Base-by-base conservation (phyloP, 805 yeast species). In the Zygoascus flipseniorum region DNA sequence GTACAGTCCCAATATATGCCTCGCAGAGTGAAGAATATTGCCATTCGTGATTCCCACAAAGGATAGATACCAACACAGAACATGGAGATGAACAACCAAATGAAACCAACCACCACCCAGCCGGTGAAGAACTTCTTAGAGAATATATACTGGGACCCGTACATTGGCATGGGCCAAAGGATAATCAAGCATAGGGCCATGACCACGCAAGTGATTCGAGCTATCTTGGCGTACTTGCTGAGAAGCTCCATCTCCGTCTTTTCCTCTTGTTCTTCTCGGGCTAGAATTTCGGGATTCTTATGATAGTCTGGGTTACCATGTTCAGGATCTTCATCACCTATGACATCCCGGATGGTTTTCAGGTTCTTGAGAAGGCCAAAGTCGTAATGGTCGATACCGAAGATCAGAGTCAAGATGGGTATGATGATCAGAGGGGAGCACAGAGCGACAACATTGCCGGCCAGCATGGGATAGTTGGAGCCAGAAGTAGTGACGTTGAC, bases 111-210 rank as follows among this genome's bases (percentile, higher is more conserved):
- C 39, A 76, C 80, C 48, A 89, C 78, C 96, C 96, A 89, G 46
- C 96, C 96, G 6, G 93, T 86, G 69, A 89, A 89, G 71, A 87
- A 87, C 53, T 67, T 69, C 67, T 79, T 82, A 51, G 87, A 80
- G 69, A 89, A 89, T 43, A 89, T 74, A 64, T 89, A 89, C 2
- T 78, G 76, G 4, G 84, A 65, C 32, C 96, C 97, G 67, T 84
- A 89, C 93, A 89, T 84, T 59, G 97, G 96, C 89, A 89, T 86
- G 62, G 97, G 97, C 93, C 95, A 88, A 31, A 89, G 63, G 37
- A 89, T 76, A 32, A 89, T 70, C 49, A 89, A 71, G 47, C 83
- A 74, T 8, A 87, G 60, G 5, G 88, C 81, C 59, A 87, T 74
- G 44, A 77, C 70, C 2, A 79, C 67, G 65, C 90, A 85, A 43